A percentile compares a stretch with the other conserved stretches of the same genome.
These are phyloP conservation scores for Mycosphaerella sp. DNA, from an alignment of 2,329 filamentous ascomycete species.

Conservation along the genomic window DNA sequence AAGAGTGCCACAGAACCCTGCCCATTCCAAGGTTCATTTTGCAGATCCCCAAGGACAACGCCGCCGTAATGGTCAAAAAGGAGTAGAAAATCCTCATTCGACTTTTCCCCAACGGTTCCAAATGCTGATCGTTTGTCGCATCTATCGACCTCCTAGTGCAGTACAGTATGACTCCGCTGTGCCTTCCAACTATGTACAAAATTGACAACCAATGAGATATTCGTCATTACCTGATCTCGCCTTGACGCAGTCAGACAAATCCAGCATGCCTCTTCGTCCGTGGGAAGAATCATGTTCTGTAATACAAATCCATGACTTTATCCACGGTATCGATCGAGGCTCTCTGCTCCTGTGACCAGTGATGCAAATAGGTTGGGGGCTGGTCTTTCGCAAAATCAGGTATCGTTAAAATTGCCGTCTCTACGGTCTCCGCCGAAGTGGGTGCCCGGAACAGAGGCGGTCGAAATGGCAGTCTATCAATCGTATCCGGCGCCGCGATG, in stretches of 20 bases:
- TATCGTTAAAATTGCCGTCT: constrained; percentile 20
- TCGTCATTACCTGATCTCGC: constrained; percentile 6
- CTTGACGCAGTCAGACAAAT: neutral
- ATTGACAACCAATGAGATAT: constrained; percentile 2
- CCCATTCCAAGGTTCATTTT: neutral
- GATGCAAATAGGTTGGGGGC: constrained; percentile 3
- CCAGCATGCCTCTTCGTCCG: neutral
- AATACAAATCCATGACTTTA: constrained; percentile 17
- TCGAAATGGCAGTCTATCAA: constrained; percentile 29
- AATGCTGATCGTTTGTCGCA: neutral
- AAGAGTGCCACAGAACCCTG: neutral
- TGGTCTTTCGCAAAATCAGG: constrained; percentile 7
- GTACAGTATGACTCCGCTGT: neutral
- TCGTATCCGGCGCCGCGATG: constrained; percentile 61
- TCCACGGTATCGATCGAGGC: constrained; percentile 14
- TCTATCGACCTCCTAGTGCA: constrained; percentile 3
- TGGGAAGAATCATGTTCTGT: constrained; percentile 3
- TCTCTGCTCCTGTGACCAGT: constrained; percentile 8
- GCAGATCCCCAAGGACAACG: neutral
- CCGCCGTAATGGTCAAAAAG: neutral
- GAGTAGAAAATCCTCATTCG: too few relatives aligned
- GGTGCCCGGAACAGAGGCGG: constrained; percentile 15
- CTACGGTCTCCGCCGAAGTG: constrained; percentile 18
- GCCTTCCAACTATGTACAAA: constrained; percentile 1
- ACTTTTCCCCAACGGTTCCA: neutral